Percentiles rank a stretch among this genome's conserved stretches.
These are phyloP conservation scores for Kodamaea fukazawae DNA, from an alignment of 805 yeast species.

Conservation along the genomic window DNA sequence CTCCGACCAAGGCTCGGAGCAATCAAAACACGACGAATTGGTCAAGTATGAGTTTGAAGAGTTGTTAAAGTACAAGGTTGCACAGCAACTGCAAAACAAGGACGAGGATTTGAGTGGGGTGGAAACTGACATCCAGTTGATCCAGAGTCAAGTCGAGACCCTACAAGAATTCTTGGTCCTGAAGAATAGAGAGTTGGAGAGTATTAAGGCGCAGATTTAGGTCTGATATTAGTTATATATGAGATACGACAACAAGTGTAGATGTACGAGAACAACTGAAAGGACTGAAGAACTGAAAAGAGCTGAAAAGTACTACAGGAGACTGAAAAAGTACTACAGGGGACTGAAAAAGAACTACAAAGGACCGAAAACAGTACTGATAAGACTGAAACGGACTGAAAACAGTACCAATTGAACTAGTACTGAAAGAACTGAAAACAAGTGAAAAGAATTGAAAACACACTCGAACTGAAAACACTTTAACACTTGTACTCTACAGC, in stretches of 20 bases:
- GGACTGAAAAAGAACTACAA: too few relatives aligned
- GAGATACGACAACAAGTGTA: neutral
- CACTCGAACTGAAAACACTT: too few relatives aligned
- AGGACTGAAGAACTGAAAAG: neutral
- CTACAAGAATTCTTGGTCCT: constrained; percentile 65
- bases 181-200: constrained; percentile 57
- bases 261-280: neutral
- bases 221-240: too few relatives aligned
- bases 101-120: constrained; percentile 48
- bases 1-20: constrained; percentile 21
- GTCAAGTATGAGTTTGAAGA: constrained; percentile 72
- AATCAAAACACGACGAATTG: constrained; percentile 23
- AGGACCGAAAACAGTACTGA: too few relatives aligned
- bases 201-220: constrained; percentile 1
- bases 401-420: too few relatives aligned
- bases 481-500: too few relatives aligned
- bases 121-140: constrained; percentile 59
- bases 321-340: too few relatives aligned
- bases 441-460: too few relatives aligned
- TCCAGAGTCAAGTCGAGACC: constrained; percentile 72
- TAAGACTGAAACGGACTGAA: too few relatives aligned
- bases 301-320: neutral
- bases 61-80: constrained; percentile 67
- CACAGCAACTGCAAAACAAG: constrained; percentile 25
- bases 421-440: too few relatives aligned